Conservation (phyloP, 2,329 filamentous ascomycete genomes). For the Colletotrichum cereale region DNA sequence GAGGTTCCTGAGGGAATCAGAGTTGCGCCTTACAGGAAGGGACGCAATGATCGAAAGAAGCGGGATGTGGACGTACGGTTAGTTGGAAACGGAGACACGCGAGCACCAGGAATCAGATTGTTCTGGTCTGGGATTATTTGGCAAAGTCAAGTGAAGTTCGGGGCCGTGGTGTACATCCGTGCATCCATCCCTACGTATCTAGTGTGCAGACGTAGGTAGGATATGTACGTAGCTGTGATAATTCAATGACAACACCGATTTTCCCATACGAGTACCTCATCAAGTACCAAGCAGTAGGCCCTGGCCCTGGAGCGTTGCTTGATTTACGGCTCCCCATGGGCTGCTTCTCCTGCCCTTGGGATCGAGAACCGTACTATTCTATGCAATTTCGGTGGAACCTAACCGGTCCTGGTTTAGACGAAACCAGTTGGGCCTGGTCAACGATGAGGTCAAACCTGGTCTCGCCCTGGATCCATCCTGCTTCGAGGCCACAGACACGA, state of each 20-base stretch:
- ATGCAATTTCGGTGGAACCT: constrained; percentile 22
- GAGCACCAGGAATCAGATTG: constrained; percentile 4
- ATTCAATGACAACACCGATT: constrained; percentile 13
- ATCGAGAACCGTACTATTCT: constrained; percentile 16
- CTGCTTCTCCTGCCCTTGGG: background rate
- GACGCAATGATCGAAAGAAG: constrained; percentile 4
- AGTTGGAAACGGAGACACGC: background rate
- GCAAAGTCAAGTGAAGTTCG: constrained; percentile 19
- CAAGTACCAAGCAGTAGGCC: background rate
- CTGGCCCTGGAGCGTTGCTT: background rate
- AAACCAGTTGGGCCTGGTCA: background rate
- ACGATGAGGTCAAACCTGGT: background rate
- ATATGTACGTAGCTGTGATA: background rate
- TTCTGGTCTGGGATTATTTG: background rate
- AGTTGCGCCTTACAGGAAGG: constrained; percentile 10
- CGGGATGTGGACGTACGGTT: background rate
- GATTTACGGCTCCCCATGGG: background rate
- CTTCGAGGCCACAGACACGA: constrained; percentile 9
- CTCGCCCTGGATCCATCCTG: background rate
- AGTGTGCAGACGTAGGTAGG: background rate
- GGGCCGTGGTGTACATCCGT: background rate
- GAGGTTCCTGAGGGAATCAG: background rate
- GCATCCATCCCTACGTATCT: too few species aligned
- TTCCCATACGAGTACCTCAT: background rate
- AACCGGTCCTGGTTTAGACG: background rate